Evolutionary conservation across 1,284 basidiomycete genomes (phyloP), one percentile per base, ranked within the genome.

Genomic region (Phellopilus nigrolimitatus): DNA sequence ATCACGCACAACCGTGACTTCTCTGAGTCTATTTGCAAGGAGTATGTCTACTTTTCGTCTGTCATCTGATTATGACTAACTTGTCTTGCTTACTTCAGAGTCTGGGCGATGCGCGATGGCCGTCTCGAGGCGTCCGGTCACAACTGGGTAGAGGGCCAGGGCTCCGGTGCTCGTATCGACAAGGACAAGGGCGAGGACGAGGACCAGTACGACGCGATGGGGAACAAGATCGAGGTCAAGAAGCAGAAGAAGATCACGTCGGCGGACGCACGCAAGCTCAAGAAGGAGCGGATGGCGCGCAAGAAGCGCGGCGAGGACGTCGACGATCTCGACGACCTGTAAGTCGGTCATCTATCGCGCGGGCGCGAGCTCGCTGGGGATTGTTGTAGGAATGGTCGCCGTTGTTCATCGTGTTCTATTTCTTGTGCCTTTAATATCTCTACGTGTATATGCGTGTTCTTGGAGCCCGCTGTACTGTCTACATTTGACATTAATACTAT

Each of bases 111-210:
- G 91, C 82, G 87, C 54, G 90, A 95, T 65, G 94, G 94, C 64
- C 83, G 75, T 63, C 84, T 97, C 57, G 89, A 91, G 73, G 91
- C 94, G 10, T 95, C 92, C 44, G 95, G 95, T 58, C 95, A 97
- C 79, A 93, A 95, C 80, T 95, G 91, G 91, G 92, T 97, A 64
- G 95, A 99, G 73, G 94, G 94, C 49, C 95, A 99, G 71, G 94
- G 94, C 53, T 78, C 89, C 30, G 94, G 94, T 45, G 70, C 88
- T 37, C 83, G 92, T 53, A 97, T 97, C 62, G 94, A 95, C 80
- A 90, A 92, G 81, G 82, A 80, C 65, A 84, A 78, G 3, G 85
- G 80, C 37, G 91, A 91, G 60, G 93, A 95, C 56, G 91, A 95
- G 53, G 90, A 83, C 43, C 72, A 81, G 64, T 97, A 88, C 68